These are phyloP conservation scores for Linnemannia exigua DNA, from an alignment of 192 early-diverging fungal genomes.

Conservation along the genomic window DNA sequence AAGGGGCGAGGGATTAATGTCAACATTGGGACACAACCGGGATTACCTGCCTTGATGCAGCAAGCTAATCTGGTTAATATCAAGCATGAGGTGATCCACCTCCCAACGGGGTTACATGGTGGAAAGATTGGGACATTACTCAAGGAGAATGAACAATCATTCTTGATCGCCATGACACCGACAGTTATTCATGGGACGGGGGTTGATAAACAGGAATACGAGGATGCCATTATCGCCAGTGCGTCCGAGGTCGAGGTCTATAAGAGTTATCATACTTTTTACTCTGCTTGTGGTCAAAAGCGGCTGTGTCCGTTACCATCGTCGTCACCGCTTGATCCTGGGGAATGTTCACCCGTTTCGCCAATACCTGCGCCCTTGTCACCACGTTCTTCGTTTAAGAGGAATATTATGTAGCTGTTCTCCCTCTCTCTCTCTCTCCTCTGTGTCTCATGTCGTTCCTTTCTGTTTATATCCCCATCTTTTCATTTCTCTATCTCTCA, in stretches of 20 bases:
- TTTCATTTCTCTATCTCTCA: too few species aligned
- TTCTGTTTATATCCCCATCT: not conserved
- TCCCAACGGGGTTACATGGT: constrained; percentile 37
- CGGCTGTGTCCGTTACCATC: not conserved
- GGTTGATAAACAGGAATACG: constrained; percentile 32
- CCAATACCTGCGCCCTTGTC: not conserved
- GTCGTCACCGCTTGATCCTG: not conserved
- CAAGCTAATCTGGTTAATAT: constrained; percentile 25
- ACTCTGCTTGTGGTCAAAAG: constrained; percentile 35
- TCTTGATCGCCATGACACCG: constrained; percentile 38
- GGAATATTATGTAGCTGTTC: not conserved
- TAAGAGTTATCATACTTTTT: constrained; percentile 49
- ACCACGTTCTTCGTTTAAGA: not conserved
- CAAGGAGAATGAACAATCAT: constrained; percentile 37
- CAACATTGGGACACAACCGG: constrained; percentile 10
- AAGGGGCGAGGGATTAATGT: constrained; percentile 15
- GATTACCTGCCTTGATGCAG: constrained; percentile 11
- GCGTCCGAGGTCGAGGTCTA: constrained; percentile 28
- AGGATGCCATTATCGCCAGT: constrained; percentile 22
- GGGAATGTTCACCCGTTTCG: not conserved
- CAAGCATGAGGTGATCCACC: constrained; percentile 14
- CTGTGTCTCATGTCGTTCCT: too few species aligned
- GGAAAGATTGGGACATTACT: constrained; percentile 42
- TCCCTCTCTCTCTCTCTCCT: too few species aligned
- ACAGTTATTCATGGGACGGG: constrained; percentile 29